phyloP scores from a whole-genome alignment of 2,329 filamentous ascomycete genomes.

The Clarireedia hainanense region DNA sequence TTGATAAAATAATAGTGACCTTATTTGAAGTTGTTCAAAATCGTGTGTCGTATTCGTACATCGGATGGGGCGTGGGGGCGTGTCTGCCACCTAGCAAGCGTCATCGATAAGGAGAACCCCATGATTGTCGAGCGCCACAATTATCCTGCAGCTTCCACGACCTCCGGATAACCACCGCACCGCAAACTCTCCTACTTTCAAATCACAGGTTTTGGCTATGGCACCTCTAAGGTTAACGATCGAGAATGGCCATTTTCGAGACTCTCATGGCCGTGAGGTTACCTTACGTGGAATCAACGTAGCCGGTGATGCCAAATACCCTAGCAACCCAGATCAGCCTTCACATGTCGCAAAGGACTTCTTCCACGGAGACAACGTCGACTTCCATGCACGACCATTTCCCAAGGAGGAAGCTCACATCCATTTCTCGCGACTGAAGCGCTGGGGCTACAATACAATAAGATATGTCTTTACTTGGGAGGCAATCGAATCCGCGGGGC shows the following conservation, averaged over 20 bases:
- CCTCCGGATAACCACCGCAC: not conserved
- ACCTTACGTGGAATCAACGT: constrained; percentile 90
- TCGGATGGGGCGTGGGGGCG: no score
- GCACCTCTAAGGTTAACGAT: constrained; percentile 69
- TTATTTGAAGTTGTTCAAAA: no score
- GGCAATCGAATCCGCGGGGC: constrained; percentile 88
- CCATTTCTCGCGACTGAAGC: constrained; percentile 79
- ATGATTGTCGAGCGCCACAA: no score
- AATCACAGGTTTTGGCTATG: constrained; percentile 42
- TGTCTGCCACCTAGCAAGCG: no score
- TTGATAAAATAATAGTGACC: no score
- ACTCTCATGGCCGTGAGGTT: constrained; percentile 73
- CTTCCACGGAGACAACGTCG: constrained; percentile 87
- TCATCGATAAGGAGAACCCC: no score
- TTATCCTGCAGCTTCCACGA: no score
- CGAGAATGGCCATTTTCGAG: constrained; percentile 78
- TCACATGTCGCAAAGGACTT: constrained; percentile 74
- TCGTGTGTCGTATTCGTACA: no score
- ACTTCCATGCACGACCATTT: constrained; percentile 83
- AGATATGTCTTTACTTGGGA: constrained; percentile 98
- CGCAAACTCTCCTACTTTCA: not conserved
- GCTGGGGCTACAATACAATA: constrained; percentile 93
- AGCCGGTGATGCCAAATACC: constrained; percentile 83
- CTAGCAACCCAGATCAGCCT: constrained; percentile 70
- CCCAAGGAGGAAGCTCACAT: constrained; percentile 70